These are phyloP conservation scores for Trypanosomatidae sp. DNA, from an alignment of 208 protist genomes.

Conservation along the genomic window DNA sequence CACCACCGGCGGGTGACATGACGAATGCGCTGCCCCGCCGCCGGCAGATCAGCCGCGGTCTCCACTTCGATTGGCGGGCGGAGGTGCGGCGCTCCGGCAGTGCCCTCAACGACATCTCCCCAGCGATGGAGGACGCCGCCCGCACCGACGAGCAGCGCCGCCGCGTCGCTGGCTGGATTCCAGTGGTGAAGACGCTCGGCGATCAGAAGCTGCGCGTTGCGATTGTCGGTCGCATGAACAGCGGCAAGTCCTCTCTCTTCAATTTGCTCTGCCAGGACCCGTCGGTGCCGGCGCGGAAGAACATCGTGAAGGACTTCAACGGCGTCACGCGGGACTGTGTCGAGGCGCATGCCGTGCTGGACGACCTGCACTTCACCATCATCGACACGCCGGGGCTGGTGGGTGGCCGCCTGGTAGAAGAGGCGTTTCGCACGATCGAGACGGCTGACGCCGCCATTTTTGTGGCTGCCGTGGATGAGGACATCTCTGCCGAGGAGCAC, in stretches of 20 bases:
- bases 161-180: slow-evolving; percentile 74
- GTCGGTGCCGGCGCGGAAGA: slow-evolving; percentile 50
- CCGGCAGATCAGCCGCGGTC: slow-evolving; percentile 49
- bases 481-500: slow-evolving; percentile 62
- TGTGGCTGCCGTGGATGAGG: slow-evolving; percentile 69
- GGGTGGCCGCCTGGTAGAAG: slow-evolving; percentile 72
- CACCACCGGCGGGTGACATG: not conserved
- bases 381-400: slow-evolving; percentile 91
- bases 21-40: slow-evolving; percentile 37
- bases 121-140: slow-evolving; percentile 53
- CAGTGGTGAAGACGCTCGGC: slow-evolving; percentile 77
- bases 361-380: slow-evolving; percentile 83
- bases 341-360: slow-evolving; percentile 65
- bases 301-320: slow-evolving; percentile 82
- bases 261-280: slow-evolving; percentile 83
- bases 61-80: slow-evolving; percentile 63
- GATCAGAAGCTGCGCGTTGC: slow-evolving; percentile 88
- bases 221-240: slow-evolving; percentile 89
- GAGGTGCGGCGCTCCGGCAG: slow-evolving; percentile 59
- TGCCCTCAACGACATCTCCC: slow-evolving; percentile 72
- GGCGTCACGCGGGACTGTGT: slow-evolving; percentile 90
- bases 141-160: slow-evolving; percentile 74
- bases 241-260: slow-evolving; percentile 90
- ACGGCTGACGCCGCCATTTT: slow-evolving; percentile 85
- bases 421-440: slow-evolving; percentile 82